Conservation (phyloP, 2,329 filamentous ascomycete species). For the Ascochyta koolunga region DNA sequence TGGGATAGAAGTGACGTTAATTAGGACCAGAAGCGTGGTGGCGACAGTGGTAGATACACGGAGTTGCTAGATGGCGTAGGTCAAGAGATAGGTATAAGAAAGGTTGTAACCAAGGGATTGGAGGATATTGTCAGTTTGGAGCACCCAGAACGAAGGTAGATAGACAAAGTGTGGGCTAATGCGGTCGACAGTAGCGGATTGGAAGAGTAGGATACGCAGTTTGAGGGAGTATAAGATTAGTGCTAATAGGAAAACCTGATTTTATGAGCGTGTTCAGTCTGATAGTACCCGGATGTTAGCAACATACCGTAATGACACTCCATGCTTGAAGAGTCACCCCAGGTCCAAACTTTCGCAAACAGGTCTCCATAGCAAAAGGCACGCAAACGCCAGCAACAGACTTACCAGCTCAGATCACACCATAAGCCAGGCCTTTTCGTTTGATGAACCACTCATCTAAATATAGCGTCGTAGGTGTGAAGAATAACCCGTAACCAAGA, state of each 20-base stretch:
- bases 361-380: slow-evolving; percentile 50
- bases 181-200: slow-evolving; percentile 30
- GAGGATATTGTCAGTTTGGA: slow-evolving; percentile 44
- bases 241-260: slow-evolving; percentile 36
- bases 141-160: slow-evolving; percentile 41
- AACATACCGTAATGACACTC: slow-evolving; percentile 27
- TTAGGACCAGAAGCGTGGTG: slow-evolving; percentile 40
- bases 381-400: slow-evolving; percentile 53
- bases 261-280: background rate
- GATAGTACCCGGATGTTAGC: background rate
- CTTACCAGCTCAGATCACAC: slow-evolving; percentile 60
- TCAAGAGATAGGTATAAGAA: slow-evolving; percentile 47
- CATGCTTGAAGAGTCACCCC: slow-evolving; percentile 50
- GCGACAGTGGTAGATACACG: slow-evolving; percentile 30
- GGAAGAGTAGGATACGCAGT: slow-evolving; percentile 47
- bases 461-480: slow-evolving; percentile 57
- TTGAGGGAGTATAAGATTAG: slow-evolving; percentile 47
- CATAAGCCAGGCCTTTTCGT: slow-evolving; percentile 64
- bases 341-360: slow-evolving; percentile 49
- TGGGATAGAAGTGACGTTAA: slow-evolving; percentile 44
- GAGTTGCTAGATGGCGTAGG: slow-evolving; percentile 41
- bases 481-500: slow-evolving; percentile 55
- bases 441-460: slow-evolving; percentile 67
- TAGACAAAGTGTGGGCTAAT: slow-evolving; percentile 42
- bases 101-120: slow-evolving; percentile 49